Evolutionary conservation across 2,329 filamentous ascomycete genomes (phyloP).

Genomic region (Sporothrix dimorphospora): DNA sequence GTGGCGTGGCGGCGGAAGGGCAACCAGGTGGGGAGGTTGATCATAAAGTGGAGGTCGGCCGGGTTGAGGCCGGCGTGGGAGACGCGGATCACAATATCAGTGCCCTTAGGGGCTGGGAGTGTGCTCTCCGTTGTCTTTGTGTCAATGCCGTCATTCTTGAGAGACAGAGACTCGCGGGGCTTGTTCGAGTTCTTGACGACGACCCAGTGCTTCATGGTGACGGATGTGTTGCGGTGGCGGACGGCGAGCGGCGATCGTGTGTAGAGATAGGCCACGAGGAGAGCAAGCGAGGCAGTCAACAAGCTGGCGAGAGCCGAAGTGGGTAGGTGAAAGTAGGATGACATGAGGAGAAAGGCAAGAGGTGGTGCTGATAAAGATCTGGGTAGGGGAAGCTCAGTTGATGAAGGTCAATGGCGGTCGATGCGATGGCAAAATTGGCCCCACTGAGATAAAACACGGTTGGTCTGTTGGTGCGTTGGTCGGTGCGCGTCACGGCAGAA

Average conservation of each 20-base stretch:
- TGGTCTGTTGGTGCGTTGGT: neutral
- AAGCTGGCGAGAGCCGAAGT: neutral
- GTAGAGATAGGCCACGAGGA: neutral
- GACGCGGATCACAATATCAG: constrained; percentile 40
- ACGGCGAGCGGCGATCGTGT: neutral
- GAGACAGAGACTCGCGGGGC: constrained; percentile 36
- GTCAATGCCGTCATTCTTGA: constrained; percentile 28
- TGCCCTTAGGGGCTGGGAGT: constrained; percentile 31
- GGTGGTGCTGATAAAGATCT: neutral
- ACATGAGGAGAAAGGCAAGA: neutral
- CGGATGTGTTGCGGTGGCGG: neutral
- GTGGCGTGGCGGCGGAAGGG: constrained; percentile 41
- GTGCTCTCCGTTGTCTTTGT: constrained; percentile 26
- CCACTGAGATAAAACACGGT: constrained; percentile 18
- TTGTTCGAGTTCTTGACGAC: constrained; percentile 37
- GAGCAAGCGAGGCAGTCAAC: neutral
- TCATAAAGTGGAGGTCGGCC: constrained; percentile 42
- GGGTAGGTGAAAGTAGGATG: neutral
- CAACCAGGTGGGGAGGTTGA: constrained; percentile 38
- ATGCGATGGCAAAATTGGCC: neutral
- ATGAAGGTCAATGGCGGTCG: neutral
- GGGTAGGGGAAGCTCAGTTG: neutral
- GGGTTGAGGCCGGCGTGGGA: constrained; percentile 45
- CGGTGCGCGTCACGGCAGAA: neutral
- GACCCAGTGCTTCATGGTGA: constrained; percentile 38